Evolutionary conservation across 305 asterid species (phyloP).

Genomic region (Solanum chacoense): DNA sequence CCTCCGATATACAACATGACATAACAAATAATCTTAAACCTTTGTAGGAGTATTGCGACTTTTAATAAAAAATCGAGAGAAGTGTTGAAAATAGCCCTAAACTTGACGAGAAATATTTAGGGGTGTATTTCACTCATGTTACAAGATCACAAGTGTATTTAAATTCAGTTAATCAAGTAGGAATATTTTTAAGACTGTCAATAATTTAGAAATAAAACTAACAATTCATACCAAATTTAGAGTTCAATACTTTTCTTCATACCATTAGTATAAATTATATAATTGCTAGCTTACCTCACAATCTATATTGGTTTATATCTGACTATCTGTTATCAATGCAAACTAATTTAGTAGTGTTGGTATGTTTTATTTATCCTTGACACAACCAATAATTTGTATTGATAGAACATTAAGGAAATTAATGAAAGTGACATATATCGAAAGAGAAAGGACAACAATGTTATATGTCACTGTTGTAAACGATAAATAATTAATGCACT

Average conservation of each 20-base stretch:
- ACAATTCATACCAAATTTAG: background rate
- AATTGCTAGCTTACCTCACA: background rate
- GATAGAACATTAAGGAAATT: background rate
- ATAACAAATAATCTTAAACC: too few species aligned
- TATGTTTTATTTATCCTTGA: background rate
- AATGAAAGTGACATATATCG: background rate
- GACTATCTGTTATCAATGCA: background rate
- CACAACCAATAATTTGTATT: background rate
- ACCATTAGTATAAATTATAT: background rate
- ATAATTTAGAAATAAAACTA: too few species aligned
- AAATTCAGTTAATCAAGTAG: background rate
- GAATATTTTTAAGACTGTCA: too few species aligned
- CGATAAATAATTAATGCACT: background rate
- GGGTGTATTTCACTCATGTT: background rate
- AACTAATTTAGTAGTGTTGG: background rate
- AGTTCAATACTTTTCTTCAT: background rate
- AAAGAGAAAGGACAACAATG: background rate
- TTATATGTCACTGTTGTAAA: background rate
- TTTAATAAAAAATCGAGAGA: too few species aligned
- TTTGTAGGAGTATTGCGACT: background rate
- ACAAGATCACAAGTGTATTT: background rate
- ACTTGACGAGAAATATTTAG: too few species aligned
- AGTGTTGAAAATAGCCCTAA: too few species aligned
- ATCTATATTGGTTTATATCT: background rate
- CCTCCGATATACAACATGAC: too few species aligned